Evolutionary conservation across 805 yeast species (phyloP).

Genomic region (Kluyveromyces starmeri): DNA sequence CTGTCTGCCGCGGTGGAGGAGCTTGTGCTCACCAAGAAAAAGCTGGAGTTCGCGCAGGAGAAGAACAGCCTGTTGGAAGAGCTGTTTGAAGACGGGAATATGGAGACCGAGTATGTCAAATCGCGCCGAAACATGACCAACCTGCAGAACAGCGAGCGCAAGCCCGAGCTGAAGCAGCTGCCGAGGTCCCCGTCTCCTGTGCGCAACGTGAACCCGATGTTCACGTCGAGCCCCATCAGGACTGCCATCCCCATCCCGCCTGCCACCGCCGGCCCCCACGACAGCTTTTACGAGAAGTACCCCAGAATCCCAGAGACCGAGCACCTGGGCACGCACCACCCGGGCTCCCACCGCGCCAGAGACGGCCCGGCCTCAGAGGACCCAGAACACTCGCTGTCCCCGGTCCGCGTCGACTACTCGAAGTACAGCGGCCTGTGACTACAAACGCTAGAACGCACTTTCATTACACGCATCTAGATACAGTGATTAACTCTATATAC

Average conservation of each 20-base stretch:
- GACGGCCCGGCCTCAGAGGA: slow-evolving; percentile 6
- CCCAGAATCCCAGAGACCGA: slow-evolving; percentile 28
- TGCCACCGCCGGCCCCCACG: neutral
- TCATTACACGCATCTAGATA: too few species aligned
- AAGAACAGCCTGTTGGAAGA: slow-evolving; percentile 24
- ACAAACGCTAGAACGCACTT: too few species aligned
- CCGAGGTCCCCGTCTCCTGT: slow-evolving; percentile 24
- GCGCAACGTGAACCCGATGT: slow-evolving; percentile 18
- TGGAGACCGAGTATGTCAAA: slow-evolving; percentile 26
- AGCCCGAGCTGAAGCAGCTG: slow-evolving; percentile 20
- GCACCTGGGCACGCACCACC: slow-evolving; percentile 8
- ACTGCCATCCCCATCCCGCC: slow-evolving; percentile 1
- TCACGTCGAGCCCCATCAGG: slow-evolving; percentile 29
- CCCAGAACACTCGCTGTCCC: slow-evolving; percentile 19
- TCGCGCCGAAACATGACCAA: slow-evolving; percentile 28
- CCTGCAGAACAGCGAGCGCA: slow-evolving; percentile 22
- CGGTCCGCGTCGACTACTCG: slow-evolving; percentile 25
- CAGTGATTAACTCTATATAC: too few species aligned
- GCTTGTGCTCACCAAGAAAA: slow-evolving; percentile 15
- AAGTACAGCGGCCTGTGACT: slow-evolving; percentile 12
- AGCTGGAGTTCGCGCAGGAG: slow-evolving; percentile 25
- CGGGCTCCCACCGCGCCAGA: neutral
- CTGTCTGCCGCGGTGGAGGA: slow-evolving; percentile 13
- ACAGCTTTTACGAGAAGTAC: slow-evolving; percentile 21
- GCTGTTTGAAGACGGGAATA: slow-evolving; percentile 26